Conservation (phyloP, 176 grass and related monocot species). For the Zea mays region DNA sequence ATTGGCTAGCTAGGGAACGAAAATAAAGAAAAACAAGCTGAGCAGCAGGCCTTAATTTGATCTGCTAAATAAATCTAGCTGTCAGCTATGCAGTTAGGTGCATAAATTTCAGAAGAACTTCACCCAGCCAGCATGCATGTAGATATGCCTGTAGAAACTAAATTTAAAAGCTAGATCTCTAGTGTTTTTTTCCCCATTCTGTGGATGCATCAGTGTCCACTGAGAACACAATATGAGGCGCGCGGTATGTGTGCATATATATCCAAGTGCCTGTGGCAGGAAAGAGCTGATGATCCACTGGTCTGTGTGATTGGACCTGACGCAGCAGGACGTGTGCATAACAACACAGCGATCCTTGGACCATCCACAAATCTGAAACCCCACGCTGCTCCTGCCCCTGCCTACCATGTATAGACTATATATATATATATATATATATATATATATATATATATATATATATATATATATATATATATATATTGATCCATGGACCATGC, state of each 20-base stretch:
- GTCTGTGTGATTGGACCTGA: slow-evolving; percentile 35
- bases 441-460: too few relatives aligned
- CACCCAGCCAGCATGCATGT: background rate
- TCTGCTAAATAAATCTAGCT: background rate
- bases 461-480: too few relatives aligned
- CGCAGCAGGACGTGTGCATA: slow-evolving; percentile 34
- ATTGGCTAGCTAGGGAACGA: slow-evolving; percentile 4
- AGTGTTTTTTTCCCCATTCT: background rate
- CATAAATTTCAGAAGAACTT: background rate
- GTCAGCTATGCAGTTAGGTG: background rate
- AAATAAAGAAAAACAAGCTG: slow-evolving; percentile 27
- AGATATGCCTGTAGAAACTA: background rate
- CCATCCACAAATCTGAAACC: slow-evolving; percentile 47
- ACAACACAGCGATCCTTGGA: slow-evolving; percentile 39
- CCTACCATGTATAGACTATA: background rate
- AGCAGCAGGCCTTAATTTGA: slow-evolving; percentile 3
- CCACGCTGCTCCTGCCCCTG: background rate
- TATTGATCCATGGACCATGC: slow-evolving; percentile 37
- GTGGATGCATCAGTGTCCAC: background rate
- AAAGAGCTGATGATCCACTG: background rate
- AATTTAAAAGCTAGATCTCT: background rate
- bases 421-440: background rate
- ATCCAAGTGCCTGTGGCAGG: slow-evolving; percentile 26
- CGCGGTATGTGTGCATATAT: background rate
- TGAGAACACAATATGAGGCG: background rate